These are phyloP conservation scores for Malassezia yamatoensis DNA, from an alignment of 1,284 basidiomycete genomes.

Conservation along the genomic window DNA sequence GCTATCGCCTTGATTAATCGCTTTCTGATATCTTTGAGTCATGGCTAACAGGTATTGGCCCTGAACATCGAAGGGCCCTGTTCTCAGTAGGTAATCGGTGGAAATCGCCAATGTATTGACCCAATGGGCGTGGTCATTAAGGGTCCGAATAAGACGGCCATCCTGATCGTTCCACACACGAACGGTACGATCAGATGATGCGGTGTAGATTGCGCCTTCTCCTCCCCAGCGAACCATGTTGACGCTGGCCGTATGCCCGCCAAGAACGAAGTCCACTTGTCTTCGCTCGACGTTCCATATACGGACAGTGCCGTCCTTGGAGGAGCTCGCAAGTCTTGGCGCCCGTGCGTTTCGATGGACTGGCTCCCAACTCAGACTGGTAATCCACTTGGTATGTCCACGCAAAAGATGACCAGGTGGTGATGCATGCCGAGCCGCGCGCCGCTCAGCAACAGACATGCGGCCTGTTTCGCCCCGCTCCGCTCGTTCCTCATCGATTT, in stretches of 20 bases:
- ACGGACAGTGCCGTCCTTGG: conserved; percentile 88
- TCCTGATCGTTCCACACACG: conserved; percentile 80
- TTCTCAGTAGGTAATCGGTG: conserved; percentile 86
- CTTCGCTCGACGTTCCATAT: conserved; percentile 75
- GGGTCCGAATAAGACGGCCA: conserved; percentile 57
- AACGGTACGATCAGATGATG: conserved; percentile 83
- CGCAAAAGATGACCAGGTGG: conserved; percentile 50
- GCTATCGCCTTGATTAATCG: conserved; percentile 67
- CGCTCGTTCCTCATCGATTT: conserved; percentile 31
- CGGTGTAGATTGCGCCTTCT: conserved; percentile 60
- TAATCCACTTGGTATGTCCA: conserved; percentile 95
- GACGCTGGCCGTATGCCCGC: conserved; percentile 85
- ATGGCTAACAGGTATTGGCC: conserved; percentile 17
- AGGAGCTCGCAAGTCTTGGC: conserved; percentile 75
- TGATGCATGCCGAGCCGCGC: conserved; percentile 35
- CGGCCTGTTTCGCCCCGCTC: conserved; percentile 17
- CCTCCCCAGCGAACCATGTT: conserved; percentile 93
- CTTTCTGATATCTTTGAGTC: conserved; percentile 24
- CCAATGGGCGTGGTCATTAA: conserved; percentile 97
- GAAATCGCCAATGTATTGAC: conserved; percentile 91
- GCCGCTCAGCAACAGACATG: conserved; percentile 32
- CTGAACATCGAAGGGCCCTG: conserved; percentile 85
- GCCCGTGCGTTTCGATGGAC: conserved; percentile 55
- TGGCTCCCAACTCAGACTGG: conserved; percentile 90
- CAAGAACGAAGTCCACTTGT: conserved; percentile 70